Evolutionary conservation across 2,329 filamentous ascomycete species (phyloP).

Genomic region (Fusarium mangiferae): DNA sequence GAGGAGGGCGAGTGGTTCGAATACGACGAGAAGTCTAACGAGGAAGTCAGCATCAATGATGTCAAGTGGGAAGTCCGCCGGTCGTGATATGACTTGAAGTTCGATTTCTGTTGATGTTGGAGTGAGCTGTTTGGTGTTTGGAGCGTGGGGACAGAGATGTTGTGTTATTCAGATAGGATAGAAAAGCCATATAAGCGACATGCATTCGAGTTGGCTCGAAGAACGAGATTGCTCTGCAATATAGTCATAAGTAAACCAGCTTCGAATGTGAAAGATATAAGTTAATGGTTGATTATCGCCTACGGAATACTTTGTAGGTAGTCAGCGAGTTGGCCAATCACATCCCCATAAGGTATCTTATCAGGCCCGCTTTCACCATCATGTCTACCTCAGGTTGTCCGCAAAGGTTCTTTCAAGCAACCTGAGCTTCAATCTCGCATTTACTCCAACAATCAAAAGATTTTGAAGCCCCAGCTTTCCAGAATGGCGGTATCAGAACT

Average conservation of each 20-base stretch:
- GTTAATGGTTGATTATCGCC: neutral
- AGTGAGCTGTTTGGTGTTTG: neutral
- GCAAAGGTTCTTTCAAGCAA: conserved; percentile 19
- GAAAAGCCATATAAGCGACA: neutral
- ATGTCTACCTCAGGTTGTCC: neutral
- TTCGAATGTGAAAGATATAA: conserved; percentile 1
- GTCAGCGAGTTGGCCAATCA: conserved; percentile 8
- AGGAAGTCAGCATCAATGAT: conserved; percentile 93
- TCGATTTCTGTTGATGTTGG: neutral
- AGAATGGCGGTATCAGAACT: conserved; percentile 38
- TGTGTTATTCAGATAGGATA: neutral
- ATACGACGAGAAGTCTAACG: conserved; percentile 92
- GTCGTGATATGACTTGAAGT: conserved; percentile 57
- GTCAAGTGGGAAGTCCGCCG: conserved; percentile 86
- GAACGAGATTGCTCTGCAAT: neutral
- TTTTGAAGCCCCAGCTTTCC: neutral
- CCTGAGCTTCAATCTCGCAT: conserved; percentile 2
- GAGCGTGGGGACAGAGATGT: neutral
- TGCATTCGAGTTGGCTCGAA: neutral
- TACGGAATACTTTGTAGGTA: neutral
- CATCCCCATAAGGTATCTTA: neutral
- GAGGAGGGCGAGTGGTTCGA: conserved; percentile 96
- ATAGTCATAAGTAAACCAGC: neutral
- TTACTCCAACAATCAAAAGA: neutral
- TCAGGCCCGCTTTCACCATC: conserved; percentile 8